Evolutionary conservation across 495 filamentous ascomycete species (phyloP).

Genomic region (Oidiodendron maius): DNA sequence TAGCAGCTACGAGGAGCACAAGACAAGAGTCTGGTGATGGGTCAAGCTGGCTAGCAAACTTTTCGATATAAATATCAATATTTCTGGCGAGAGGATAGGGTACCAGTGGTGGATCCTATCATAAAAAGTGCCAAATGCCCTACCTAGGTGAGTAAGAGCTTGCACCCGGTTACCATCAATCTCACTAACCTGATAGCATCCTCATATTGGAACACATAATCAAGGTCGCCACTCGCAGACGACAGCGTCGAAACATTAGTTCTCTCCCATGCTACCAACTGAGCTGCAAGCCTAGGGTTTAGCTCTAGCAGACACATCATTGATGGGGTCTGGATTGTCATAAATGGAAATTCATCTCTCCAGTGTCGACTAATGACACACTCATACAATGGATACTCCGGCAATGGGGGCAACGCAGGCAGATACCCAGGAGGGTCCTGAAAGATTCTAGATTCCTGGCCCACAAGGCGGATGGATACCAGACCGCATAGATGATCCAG

Average conservation of each 20-base stretch:
- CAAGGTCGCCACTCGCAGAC: neutral
- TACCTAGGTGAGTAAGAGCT: neutral
- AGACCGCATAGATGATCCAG: slow-evolving; percentile 4
- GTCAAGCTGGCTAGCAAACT: neutral
- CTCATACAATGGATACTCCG: slow-evolving; percentile 10
- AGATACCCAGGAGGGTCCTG: neutral
- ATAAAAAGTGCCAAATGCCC: slow-evolving; percentile 7
- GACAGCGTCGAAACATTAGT: slow-evolving; percentile 2
- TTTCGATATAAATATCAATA: slow-evolving; percentile 5
- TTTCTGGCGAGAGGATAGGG: slow-evolving; percentile 3
- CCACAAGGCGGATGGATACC: slow-evolving; percentile 3
- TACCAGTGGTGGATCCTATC: slow-evolving; percentile 11
- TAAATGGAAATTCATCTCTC: slow-evolving; percentile 12
- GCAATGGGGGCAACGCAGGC: neutral
- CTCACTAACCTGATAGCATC: slow-evolving; percentile 7
- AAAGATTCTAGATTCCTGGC: neutral
- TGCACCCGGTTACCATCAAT: neutral
- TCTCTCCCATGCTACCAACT: slow-evolving; percentile 9
- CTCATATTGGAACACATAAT: slow-evolving; percentile 4
- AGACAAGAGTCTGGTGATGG: slow-evolving; percentile 6
- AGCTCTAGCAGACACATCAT: slow-evolving; percentile 10
- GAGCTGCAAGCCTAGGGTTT: slow-evolving; percentile 9
- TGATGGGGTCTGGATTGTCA: slow-evolving; percentile 15
- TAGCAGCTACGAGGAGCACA: slow-evolving; percentile 10
- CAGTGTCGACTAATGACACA: slow-evolving; percentile 14